Base-by-base conservation (phyloP, 2,329 filamentous ascomycete genomes). In the Dactylellina drechsleri region DNA sequence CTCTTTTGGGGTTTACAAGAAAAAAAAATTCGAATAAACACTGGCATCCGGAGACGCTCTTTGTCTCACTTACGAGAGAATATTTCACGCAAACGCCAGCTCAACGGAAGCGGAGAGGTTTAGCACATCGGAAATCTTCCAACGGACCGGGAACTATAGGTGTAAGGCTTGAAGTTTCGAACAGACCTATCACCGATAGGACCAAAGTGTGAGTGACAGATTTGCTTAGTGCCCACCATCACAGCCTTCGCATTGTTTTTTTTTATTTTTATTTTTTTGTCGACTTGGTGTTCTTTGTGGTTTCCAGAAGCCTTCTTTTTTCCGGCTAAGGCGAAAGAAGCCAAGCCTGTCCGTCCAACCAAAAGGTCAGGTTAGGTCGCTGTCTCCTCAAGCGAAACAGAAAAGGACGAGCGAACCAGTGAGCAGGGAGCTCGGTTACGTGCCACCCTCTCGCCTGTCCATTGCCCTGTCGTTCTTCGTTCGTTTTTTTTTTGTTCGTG, bases 381-480 rank as follows among this genome's bases (percentile, higher is more conserved):
- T 62, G 60, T 50, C 31, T 62, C 58, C 56, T 50, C 70, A 67
- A 74, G 70, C 70, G 70, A 74, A 74, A 74, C 70, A 62, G 61
- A 62, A 53, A 54, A 65, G 62, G 57, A 67, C 70, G 70, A 74
- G 52, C 70, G 70, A 74, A 43, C 70, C 62, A 74, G 70, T 74
- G 70, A 74, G 62, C 70, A 74, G 53, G 70, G 70, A 74, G 70
- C 70, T 74, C 70, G 70, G 70, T 74, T 74, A 74, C 70, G 70
- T 74, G 70, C 70, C 61, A 74, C 70, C 68, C 70, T 62, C 70
- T 74, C 70, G 70, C 62, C 70, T 74, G 70, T 74, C 70, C 49
- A 50, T 50, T 67, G 70, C 70, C 70, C 70, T 74, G 66, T 62
- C 62, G 66, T 74, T 56, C 20, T 64, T 45, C 59, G 52, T 71